Evolutionary conservation across 2,329 filamentous ascomycete species (phyloP).

Genomic region (Metarhizium guizhouense): DNA sequence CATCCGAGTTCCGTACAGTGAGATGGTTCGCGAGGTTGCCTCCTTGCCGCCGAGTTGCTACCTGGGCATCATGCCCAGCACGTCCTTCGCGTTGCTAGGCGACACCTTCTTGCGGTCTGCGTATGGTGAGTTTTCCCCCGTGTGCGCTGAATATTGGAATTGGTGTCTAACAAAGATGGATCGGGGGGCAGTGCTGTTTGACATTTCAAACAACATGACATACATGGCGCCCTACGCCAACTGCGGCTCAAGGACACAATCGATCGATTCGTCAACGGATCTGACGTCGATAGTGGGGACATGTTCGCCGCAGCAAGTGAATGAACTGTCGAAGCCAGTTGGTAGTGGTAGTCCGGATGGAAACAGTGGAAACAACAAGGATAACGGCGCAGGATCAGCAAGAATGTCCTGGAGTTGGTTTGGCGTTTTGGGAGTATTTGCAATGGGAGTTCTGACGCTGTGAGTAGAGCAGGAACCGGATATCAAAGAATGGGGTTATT

Average conservation of each 20-base stretch:
- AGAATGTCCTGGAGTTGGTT: background rate
- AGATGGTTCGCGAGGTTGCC: conserved; percentile 29
- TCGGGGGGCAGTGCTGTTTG: conserved; percentile 34
- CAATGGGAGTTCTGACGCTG: background rate
- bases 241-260: conserved; percentile 28
- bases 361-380: background rate
- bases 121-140: conserved; percentile 29
- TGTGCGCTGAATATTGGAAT: background rate
- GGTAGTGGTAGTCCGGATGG: background rate
- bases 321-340: background rate
- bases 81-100: conserved; percentile 39
- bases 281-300: conserved; percentile 10
- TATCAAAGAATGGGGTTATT: no score
- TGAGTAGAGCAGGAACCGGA: background rate
- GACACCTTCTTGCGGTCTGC: conserved; percentile 45
- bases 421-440: background rate
- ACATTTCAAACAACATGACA: conserved; percentile 37
- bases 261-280: conserved; percentile 9
- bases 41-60: conserved; percentile 29
- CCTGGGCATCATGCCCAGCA: conserved; percentile 39
- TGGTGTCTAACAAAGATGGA: background rate
- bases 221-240: conserved; percentile 43
- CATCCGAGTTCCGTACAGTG: conserved; percentile 39
- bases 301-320: conserved; percentile 6
- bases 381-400: background rate